Conservation (phyloP, 345 rosid genomes). For the rapeseed (Brassica napus) region DNA sequence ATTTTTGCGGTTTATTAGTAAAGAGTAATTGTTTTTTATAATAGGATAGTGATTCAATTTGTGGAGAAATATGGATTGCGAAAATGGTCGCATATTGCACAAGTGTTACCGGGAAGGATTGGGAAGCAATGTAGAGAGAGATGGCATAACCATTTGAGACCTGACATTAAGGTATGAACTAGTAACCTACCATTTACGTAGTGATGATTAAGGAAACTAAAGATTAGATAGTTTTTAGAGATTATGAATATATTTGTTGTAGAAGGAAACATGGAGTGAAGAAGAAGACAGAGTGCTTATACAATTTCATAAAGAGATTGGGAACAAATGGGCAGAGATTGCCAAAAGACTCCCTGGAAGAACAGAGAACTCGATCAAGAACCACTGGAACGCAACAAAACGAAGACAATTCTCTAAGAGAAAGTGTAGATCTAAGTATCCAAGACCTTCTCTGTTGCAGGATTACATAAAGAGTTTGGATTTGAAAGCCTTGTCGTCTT, state of each 20-base stretch:
- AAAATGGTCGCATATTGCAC: conserved; percentile 75
- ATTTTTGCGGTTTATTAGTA: neutral
- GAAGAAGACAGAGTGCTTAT: conserved; percentile 85
- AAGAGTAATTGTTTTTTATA: neutral
- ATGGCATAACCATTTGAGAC: conserved; percentile 87
- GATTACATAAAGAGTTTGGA: conserved; percentile 90
- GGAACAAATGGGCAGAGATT: conserved; percentile 98
- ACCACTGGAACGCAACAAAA: conserved; percentile 98
- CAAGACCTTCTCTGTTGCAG: conserved; percentile 71
- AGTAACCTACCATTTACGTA: neutral
- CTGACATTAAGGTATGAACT: conserved; percentile 67
- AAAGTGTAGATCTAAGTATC: conserved; percentile 76
- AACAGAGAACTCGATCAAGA: conserved; percentile 95
- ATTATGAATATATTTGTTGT: conserved; percentile 1
- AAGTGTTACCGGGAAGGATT: conserved; percentile 56
- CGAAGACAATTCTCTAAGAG: conserved; percentile 85
- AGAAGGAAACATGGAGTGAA: conserved; percentile 92
- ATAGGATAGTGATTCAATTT: conserved; percentile 51
- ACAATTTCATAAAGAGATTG: conserved; percentile 72
- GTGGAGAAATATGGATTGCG: conserved; percentile 56
- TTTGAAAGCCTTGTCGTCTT: conserved; percentile 34
- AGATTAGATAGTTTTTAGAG: neutral
- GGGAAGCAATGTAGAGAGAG: conserved; percentile 93
- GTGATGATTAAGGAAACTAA: neutral
- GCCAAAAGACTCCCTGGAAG: conserved; percentile 90